phyloP scores from a whole-genome alignment of 495 filamentous ascomycete species.

The Pyronema domesticum region DNA sequence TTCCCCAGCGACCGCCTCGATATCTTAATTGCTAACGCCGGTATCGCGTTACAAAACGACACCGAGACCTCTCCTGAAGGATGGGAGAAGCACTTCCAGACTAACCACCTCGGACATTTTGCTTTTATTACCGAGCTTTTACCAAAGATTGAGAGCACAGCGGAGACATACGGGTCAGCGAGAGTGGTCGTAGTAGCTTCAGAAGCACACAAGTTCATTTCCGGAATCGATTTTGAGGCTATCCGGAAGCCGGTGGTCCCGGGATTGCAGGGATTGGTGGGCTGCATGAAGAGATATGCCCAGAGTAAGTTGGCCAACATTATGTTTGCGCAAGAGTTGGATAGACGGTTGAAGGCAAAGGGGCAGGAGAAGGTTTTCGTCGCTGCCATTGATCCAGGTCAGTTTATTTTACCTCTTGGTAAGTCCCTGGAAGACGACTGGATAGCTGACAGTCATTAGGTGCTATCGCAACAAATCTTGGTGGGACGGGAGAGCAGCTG shows the following conservation, averaged over 20 bases:
- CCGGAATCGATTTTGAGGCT: conserved; percentile 11
- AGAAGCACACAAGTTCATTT: conserved; percentile 9
- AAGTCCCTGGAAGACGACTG: too few species aligned
- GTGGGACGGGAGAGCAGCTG: too few species aligned
- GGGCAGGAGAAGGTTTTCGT: not conserved
- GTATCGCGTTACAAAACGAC: conserved; percentile 6
- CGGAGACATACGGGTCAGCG: not conserved
- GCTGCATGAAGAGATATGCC: conserved; percentile 20
- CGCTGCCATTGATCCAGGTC: too few species aligned
- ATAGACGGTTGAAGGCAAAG: conserved; percentile 20
- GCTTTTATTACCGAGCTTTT: conserved; percentile 7
- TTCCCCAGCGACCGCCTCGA: conserved; percentile 11
- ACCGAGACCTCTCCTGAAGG: conserved; percentile 10
- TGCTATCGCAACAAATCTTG: too few species aligned
- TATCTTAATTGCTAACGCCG: conserved; percentile 16
- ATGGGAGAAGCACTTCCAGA: conserved; percentile 11
- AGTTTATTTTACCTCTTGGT: too few species aligned
- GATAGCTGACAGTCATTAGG: too few species aligned
- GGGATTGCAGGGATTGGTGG: conserved; percentile 4
- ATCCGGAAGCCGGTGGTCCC: not conserved
- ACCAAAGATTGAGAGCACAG: conserved; percentile 6
- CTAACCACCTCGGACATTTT: conserved; percentile 16
- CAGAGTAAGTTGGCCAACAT: conserved; percentile 36
- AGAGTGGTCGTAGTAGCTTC: conserved; percentile 14
- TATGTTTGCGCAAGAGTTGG: conserved; percentile 28